A percentile compares a stretch with the other conserved stretches of the same genome.
These are phyloP conservation scores for Sporothrix protearum DNA, from an alignment of 2,329 filamentous ascomycete genomes.

Conservation along the genomic window DNA sequence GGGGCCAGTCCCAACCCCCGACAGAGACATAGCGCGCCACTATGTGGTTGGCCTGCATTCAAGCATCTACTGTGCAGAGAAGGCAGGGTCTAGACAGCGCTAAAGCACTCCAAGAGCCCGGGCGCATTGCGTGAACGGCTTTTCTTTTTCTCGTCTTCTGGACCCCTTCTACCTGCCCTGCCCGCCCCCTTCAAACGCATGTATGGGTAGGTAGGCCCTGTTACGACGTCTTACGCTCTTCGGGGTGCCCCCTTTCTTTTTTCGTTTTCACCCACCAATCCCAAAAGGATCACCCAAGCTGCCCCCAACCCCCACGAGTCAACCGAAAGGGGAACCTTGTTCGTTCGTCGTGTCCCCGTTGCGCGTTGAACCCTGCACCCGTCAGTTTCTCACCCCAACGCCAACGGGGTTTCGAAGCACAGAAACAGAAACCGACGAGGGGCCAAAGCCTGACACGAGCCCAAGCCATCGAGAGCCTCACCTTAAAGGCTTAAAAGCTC, in stretches of 20 bases:
- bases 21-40: not conserved
- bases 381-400: not conserved
- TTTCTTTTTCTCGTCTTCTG: not conserved
- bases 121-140: slow-evolving; percentile 18
- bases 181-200: not conserved
- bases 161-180: not conserved
- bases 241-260: not conserved
- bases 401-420: not conserved
- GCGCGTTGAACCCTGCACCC: slow-evolving; percentile 7
- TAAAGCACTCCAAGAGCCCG: slow-evolving; percentile 17
- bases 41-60: not conserved
- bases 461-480: not conserved
- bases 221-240: not conserved
- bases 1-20: not conserved
- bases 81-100: slow-evolving; percentile 18
- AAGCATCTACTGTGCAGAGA: slow-evolving; percentile 14
- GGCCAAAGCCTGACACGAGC: not conserved
- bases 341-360: not conserved
- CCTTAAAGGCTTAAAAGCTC: not conserved
- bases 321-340: not conserved
- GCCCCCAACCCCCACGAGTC: slow-evolving; percentile 4
- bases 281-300: not conserved
- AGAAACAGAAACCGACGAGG: not conserved
- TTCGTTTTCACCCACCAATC: not conserved
- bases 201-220: slow-evolving; percentile 2